These are phyloP conservation scores for Gentiana macrophylla DNA, from an alignment of 257 asterid species.

Conservation along the genomic window DNA sequence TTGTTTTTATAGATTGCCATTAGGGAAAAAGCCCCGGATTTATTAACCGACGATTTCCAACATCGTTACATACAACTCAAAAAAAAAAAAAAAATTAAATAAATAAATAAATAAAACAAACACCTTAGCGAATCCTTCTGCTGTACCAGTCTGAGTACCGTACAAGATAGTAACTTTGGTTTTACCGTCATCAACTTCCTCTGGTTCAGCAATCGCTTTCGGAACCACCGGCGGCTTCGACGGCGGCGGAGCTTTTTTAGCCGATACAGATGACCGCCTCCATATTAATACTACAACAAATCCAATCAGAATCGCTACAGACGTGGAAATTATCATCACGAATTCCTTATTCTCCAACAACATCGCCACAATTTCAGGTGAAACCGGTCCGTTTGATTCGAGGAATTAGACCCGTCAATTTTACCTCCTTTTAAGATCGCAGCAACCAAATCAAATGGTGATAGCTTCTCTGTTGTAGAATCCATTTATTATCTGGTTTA, in stretches of 20 bases:
- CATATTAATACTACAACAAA: conserved; percentile 46
- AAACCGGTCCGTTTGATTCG: conserved; percentile 25
- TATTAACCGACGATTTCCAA: too few species aligned
- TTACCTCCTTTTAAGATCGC: conserved; percentile 61
- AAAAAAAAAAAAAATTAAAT: background rate
- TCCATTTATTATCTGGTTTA: conserved; percentile 22
- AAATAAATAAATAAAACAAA: background rate
- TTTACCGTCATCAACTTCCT: conserved; percentile 73
- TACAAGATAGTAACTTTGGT: conserved; percentile 73
- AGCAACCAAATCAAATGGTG: conserved; percentile 78
- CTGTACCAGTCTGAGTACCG: conserved; percentile 98
- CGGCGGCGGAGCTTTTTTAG: conserved; percentile 34
- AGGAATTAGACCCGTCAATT: conserved; percentile 50
- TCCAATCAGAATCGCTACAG: conserved; percentile 68
- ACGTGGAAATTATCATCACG: conserved; percentile 62
- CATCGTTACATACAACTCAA: too few species aligned
- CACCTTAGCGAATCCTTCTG: conserved; percentile 99
- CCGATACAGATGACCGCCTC: conserved; percentile 63
- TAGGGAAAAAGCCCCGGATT: too few species aligned
- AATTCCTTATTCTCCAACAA: conserved; percentile 69
- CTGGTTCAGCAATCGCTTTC: conserved; percentile 44
- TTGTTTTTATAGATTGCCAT: too few species aligned
- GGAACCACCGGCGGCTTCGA: conserved; percentile 40
- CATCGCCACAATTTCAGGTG: conserved; percentile 48
- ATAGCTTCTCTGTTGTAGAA: conserved; percentile 53